phyloP scores from a whole-genome alignment of 208 protist species.

The Leishmania mexicana region DNA sequence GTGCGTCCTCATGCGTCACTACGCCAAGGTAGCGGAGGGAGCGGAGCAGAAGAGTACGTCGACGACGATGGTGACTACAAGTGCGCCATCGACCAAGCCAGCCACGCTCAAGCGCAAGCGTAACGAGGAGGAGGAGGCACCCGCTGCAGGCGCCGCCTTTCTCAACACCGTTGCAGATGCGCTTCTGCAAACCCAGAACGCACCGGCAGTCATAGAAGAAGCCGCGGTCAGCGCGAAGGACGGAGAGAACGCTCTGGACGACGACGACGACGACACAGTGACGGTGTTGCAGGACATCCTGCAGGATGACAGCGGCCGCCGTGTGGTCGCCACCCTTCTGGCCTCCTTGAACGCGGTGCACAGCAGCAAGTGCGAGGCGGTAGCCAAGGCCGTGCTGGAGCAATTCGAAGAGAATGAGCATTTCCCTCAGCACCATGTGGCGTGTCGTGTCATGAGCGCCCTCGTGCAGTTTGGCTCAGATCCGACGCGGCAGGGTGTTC shows the following conservation, averaged over 20 bases:
- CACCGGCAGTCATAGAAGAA: conserved; percentile 42
- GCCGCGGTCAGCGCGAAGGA: conserved; percentile 28
- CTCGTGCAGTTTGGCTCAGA: conserved; percentile 63
- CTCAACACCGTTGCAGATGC: conserved; percentile 54
- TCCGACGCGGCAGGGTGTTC: conserved; percentile 46
- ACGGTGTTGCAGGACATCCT: conserved; percentile 81
- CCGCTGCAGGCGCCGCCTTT: conserved; percentile 14
- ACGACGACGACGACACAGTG: conserved; percentile 44
- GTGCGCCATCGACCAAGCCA: conserved; percentile 14
- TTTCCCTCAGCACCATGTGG: conserved; percentile 78
- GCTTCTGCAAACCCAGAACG: conserved; percentile 49
- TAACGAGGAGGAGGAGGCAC: conserved; percentile 2
- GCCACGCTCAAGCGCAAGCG: conserved; percentile 47
- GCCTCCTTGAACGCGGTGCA: conserved; percentile 41
- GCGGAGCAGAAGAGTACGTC: not conserved
- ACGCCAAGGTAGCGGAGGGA: conserved; percentile 24
- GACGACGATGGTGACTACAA: not conserved
- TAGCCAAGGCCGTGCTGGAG: conserved; percentile 64
- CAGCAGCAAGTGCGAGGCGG: conserved; percentile 37
- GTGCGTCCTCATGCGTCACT: conserved; percentile 68
- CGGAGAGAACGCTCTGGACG: conserved; percentile 4
- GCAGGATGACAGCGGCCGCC: conserved; percentile 76
- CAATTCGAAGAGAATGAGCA: conserved; percentile 84
- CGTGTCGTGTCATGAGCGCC: conserved; percentile 83
- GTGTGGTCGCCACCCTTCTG: conserved; percentile 77